Conservation (phyloP, 2,329 filamentous ascomycete species). For the Xylaria sp. region DNA sequence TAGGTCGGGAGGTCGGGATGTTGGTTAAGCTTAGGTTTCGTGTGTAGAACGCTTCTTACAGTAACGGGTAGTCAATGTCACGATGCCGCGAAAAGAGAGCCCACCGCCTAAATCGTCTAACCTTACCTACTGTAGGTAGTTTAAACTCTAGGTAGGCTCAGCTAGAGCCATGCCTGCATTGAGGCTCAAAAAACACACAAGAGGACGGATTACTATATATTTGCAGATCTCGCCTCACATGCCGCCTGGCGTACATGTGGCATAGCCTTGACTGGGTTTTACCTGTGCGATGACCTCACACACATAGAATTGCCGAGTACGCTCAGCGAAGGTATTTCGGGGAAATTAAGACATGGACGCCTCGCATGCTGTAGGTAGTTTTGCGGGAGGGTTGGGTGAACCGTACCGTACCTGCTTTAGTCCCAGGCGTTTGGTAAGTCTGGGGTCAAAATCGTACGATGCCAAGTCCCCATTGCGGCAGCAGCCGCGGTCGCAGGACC, state of each 20-base stretch:
- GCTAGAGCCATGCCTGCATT: background rate
- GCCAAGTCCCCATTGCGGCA: constrained; percentile 32
- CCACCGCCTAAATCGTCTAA: background rate
- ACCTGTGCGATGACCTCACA: constrained; percentile 13
- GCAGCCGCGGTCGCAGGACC: constrained; percentile 19
- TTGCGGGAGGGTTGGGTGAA: constrained; percentile 13
- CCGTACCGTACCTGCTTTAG: no score
- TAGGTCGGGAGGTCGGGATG: no score
- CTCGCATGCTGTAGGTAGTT: no score
- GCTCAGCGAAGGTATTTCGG: constrained; percentile 7
- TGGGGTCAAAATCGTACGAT: constrained; percentile 34
- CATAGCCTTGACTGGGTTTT: background rate
- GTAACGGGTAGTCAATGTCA: no score
- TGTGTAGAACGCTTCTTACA: no score
- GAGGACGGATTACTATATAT: background rate
- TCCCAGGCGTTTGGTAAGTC: constrained; percentile 22
- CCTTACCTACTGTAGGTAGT: no score
- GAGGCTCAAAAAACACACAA: background rate
- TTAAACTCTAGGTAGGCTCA: no score
- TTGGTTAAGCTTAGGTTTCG: background rate
- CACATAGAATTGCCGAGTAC: background rate
- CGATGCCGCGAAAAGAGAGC: background rate
- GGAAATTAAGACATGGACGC: no score
- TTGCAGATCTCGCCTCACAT: background rate
- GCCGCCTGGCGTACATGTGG: background rate